phyloP scores from a whole-genome alignment of 768 basidiomycete species.

The Leccinum arenicola region DNA sequence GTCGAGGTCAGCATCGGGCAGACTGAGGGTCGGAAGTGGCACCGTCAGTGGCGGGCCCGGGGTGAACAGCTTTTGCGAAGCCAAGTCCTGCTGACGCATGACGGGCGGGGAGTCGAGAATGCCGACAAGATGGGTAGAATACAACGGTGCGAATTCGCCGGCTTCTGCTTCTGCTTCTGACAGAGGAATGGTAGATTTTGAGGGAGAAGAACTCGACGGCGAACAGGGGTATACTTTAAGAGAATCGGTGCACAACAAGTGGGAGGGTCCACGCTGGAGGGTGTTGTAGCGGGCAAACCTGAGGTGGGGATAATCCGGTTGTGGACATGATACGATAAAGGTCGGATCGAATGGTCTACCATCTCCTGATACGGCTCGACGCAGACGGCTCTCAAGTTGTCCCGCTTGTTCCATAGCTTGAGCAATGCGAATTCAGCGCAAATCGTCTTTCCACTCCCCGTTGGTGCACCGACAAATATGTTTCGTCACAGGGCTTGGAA shows the following conservation, averaged over 20 bases:
- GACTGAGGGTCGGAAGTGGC: conserved; percentile 33
- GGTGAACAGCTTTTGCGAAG: conserved; percentile 35
- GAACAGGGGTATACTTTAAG: conserved; percentile 29
- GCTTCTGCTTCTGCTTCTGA: conserved; percentile 26
- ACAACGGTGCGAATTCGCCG: conserved; percentile 15
- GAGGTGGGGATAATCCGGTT: conserved; percentile 13
- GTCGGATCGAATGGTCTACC: conserved; percentile 15
- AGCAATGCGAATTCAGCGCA: no score
- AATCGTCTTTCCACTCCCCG: no score
- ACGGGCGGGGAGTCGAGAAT: conserved; percentile 36
- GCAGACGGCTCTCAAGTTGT: no score
- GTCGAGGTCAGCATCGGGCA: conserved; percentile 37
- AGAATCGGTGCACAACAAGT: conserved; percentile 19
- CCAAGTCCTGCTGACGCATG: conserved; percentile 30
- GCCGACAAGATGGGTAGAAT: conserved; percentile 29
- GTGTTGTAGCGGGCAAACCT: conserved; percentile 17
- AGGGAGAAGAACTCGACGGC: conserved; percentile 24
- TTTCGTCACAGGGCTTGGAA: no score
- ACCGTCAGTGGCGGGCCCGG: conserved; percentile 46
- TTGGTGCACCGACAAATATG: no score
- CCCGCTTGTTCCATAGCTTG: no score
- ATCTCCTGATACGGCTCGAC: no score
- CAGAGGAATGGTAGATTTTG: conserved; percentile 23
- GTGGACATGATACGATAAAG: conserved; percentile 20
- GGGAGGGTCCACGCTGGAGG: conserved; percentile 7